Conservation (phyloP, 768 basidiomycete genomes). For the Termitomyces bulborhizus region DNA sequence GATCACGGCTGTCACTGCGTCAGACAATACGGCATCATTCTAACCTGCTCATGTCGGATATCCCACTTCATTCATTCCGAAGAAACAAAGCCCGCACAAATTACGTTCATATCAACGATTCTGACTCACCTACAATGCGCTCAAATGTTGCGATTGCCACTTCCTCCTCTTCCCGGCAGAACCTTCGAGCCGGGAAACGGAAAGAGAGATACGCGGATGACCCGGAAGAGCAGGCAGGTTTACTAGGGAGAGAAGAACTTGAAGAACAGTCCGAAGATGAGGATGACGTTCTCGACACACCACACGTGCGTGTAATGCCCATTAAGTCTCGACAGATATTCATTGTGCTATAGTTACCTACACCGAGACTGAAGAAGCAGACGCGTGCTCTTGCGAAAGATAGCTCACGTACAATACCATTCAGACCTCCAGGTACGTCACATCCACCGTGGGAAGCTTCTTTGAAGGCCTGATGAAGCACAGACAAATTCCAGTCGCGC, state of each 20-base stretch:
- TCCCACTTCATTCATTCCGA: conserved; percentile 60
- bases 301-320: conserved; percentile 3
- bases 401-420: conserved; percentile 72
- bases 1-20: background rate
- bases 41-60: conserved; percentile 51
- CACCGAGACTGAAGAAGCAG: conserved; percentile 14
- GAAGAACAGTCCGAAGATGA: conserved; percentile 32
- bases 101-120: conserved; percentile 37
- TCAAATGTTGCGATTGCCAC: conserved; percentile 21
- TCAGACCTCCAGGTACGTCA: conserved; percentile 59
- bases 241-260: conserved; percentile 37
- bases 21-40: background rate
- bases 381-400: conserved; percentile 38
- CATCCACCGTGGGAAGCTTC: background rate
- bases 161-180: conserved; percentile 17
- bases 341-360: conserved; percentile 13
- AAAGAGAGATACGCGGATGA: conserved; percentile 57
- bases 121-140: conserved; percentile 16
- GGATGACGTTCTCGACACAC: conserved; percentile 13
- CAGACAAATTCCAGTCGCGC: conserved; percentile 65
- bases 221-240: conserved; percentile 53
- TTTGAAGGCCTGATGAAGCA: background rate
- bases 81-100: conserved; percentile 41
- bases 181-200: conserved; percentile 31
- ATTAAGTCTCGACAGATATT: conserved; percentile 3